Base-by-base conservation (phyloP, 2,329 filamentous ascomycete genomes). In the Fusarium floridanum region DNA sequence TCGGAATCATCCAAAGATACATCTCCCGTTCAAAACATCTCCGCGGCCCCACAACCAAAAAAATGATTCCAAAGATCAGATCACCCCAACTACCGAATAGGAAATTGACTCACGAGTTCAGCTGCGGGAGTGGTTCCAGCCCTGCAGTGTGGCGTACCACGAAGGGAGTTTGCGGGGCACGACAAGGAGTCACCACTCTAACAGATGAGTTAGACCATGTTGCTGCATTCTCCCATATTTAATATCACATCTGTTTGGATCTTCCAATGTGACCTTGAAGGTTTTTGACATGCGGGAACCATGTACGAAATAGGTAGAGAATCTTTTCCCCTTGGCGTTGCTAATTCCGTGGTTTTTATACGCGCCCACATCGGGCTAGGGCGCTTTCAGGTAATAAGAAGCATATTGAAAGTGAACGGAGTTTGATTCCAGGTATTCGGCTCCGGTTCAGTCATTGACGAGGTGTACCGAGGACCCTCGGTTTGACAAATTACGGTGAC, bases 61-160 rank as follows among this genome's bases (percentile, higher is more conserved):
- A 50, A 70, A 73, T 75, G 73, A 75, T 75, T 75, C 73, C 73
- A 75, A 75, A 76, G 64, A 71, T 65, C 66, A 68, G 66, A 63
- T 64, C 24, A 7, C n/a, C 32, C 24, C 5, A 29, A 17, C 14
- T 27, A 59, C 73, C 66, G 61, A 71, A 68, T 50, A 71, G 27
- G 61, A 27, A 60, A 34, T 61, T n/a, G 48, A n/a, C 12, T 62
- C 67, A 69, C 12, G 64, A 57, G 24, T 37, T 37, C 68, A 37
- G 50, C 62, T 70, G 62, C 48, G 34, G 22, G 17, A 16, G 64
- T 73, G 55, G 59, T 50, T 62, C 37, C 48, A 64, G n/a, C n/a
- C 16, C n/a, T 61, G 24, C 61, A 50, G 60, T 17, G 45, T 37
- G 22, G 48, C 48, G 48, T 22, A 20, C 20, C n/a, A 43, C 60